Evolutionary conservation across 805 yeast species (phyloP), one percentile per base, ranked within the genome.

Genomic region (Monosporozyma aerobia): DNA sequence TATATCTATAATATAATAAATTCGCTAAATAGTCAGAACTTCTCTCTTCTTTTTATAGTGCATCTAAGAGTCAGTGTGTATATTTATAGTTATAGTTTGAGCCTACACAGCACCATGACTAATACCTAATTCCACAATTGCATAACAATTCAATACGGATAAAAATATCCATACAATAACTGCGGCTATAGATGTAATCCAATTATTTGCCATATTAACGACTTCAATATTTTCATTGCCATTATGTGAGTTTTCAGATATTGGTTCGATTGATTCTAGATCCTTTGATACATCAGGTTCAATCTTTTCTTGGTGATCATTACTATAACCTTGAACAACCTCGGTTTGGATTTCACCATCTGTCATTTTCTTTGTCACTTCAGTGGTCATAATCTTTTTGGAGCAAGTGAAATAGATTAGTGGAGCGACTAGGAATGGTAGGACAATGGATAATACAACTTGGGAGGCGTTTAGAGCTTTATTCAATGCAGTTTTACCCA

Each of bases 351-450:
- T 30, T 43, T 49, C 51, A 3, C 46, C 50, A 29, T 48, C 52
- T 5, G 16, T 40, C 16, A 40, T 4, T 8, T 40, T 40, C 14
- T 40, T 19, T 5, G 63, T 59, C 2, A 75, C 63, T 52, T 77
- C 75, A 5, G 82, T 80, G 48, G 69, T 73, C 97, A 90, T 90
- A 48, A 85, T 77, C 13, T 77, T 66, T 60, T 79, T 82, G 50
- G 74, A 77, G 49, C 87, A 79, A 1, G 97, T 90, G 67, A 90
- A 85, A 63, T 82, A 90, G 48, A 90, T 79, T 63, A 90, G 73
- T 5, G 97, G 97, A 1, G 95, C 92, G 8, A 90, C 80, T 45
- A 88, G 75, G 57, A 90, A 84, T 9, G 97, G 97, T 53, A 90
- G 74, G 47, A 90, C 75, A 50, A 90, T 77, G 1, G 96, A 87